A percentile compares a stretch with the other conserved stretches of the same genome.
Evolutionary conservation across 2,329 filamentous ascomycete species (phyloP).

Genomic region (Aspergillus awamori): DNA sequence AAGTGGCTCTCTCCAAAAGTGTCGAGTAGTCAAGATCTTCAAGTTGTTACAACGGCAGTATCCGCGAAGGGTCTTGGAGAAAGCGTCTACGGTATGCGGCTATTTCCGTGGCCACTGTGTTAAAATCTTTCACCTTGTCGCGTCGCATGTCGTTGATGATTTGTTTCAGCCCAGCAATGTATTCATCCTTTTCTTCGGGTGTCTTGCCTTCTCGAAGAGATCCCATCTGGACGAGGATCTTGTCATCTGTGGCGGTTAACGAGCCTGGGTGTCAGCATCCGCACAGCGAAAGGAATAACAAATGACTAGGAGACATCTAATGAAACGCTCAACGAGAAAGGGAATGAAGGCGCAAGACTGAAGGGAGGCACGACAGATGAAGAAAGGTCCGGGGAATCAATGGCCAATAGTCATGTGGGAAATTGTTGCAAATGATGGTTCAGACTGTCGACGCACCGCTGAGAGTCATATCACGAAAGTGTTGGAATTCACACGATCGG

Average conservation of each 20-base stretch:
- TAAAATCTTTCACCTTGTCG: conserved; percentile 54
- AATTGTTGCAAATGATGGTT: conserved; percentile 28
- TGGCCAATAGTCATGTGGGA: conserved; percentile 18
- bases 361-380: neutral
- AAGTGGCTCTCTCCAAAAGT: conserved; percentile 6
- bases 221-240: conserved; percentile 54
- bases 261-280: conserved; percentile 44
- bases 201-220: conserved; percentile 50
- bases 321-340: too few species aligned
- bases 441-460: conserved; percentile 67
- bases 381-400: conserved; percentile 17
- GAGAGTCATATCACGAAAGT: conserved; percentile 73
- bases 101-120: conserved; percentile 52
- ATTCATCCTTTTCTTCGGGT: conserved; percentile 47
- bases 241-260: conserved; percentile 52
- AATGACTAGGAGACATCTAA: conserved; percentile 7
- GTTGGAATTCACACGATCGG: conserved; percentile 72
- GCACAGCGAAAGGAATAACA: conserved; percentile 29
- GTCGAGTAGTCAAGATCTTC: conserved; percentile 8
- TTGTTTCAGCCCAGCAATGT: conserved; percentile 50
- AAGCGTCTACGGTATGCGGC: conserved; percentile 55
- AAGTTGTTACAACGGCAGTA: conserved; percentile 48
- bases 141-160: conserved; percentile 54
- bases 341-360: too few species aligned
- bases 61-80: conserved; percentile 49